These are phyloP conservation scores for Pterulicium gracile DNA, from an alignment of 1,284 basidiomycete genomes.

Conservation along the genomic window DNA sequence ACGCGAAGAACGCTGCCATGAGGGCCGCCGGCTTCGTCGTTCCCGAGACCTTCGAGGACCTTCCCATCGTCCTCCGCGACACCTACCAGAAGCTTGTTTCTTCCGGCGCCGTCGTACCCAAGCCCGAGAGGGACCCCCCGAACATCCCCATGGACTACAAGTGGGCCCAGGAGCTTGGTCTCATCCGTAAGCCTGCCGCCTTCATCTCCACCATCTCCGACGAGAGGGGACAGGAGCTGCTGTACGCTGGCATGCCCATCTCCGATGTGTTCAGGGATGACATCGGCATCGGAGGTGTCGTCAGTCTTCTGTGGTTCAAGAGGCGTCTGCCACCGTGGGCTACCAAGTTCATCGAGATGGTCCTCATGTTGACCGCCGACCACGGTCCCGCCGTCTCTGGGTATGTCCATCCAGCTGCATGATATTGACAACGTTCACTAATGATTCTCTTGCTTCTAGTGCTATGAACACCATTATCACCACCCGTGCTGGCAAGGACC, in stretches of 20 bases:
- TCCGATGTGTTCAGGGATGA: conserved; percentile 98
- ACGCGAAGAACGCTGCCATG: conserved; percentile 97
- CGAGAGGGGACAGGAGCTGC: conserved; percentile 96
- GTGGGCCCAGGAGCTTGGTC: conserved; percentile 97
- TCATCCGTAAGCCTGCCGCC: conserved; percentile 97
- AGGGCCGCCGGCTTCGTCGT: conserved; percentile 92
- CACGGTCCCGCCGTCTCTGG: conserved; percentile 94
- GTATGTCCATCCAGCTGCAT: conserved; percentile 21
- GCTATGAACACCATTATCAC: conserved; percentile 99
- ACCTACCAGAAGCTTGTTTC: conserved; percentile 81
- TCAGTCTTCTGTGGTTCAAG: conserved; percentile 97
- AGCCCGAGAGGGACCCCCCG: conserved; percentile 82
- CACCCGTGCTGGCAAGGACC: conserved; percentile 95
- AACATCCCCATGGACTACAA: conserved; percentile 99
- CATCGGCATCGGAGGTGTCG: conserved; percentile 95
- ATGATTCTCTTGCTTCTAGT: conserved; percentile 41
- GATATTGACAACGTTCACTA: conserved; percentile 4
- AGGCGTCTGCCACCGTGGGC: conserved; percentile 79
- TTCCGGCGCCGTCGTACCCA: conserved; percentile 60
- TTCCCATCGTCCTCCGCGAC: conserved; percentile 76
- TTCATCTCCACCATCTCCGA: conserved; percentile 99
- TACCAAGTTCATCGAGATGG: conserved; percentile 99
- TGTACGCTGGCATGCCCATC: conserved; percentile 99
- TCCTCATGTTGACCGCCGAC: conserved; percentile 97
- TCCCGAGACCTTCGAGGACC: conserved; percentile 95